Evolutionary conservation across 345 rosid species (phyloP).

Genomic region (Salix exigua): DNA sequence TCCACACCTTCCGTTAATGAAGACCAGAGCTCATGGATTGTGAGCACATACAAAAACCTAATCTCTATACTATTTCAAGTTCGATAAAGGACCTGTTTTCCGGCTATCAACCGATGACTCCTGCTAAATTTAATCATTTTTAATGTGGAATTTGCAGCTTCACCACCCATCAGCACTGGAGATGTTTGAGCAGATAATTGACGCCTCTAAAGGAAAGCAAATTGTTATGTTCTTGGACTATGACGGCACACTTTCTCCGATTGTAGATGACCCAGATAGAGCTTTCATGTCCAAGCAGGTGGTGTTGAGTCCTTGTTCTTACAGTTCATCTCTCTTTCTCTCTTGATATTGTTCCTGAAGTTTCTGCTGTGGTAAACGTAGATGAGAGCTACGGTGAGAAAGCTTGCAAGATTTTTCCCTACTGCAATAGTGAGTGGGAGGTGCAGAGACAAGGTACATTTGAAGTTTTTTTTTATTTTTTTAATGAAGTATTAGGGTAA

Average conservation of each 20-base stretch:
- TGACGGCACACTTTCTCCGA: slow-evolving; percentile 73
- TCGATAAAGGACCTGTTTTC: neutral
- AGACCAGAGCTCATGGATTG: slow-evolving; percentile 57
- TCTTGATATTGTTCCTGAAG: neutral
- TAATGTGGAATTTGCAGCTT: slow-evolving; percentile 32
- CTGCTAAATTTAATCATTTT: neutral
- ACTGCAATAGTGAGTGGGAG: slow-evolving; percentile 66
- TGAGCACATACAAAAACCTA: slow-evolving; percentile 17
- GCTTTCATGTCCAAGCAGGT: slow-evolving; percentile 67
- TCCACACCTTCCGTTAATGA: slow-evolving; percentile 42
- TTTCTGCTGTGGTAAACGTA: slow-evolving; percentile 6
- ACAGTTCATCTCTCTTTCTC: neutral
- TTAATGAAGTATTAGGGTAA: neutral
- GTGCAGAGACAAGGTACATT: slow-evolving; percentile 56
- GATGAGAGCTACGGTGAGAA: slow-evolving; percentile 62
- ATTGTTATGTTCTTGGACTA: slow-evolving; percentile 59
- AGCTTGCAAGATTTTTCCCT: slow-evolving; percentile 52
- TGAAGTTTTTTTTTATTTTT: neutral
- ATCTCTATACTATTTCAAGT: neutral
- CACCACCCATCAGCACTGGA: slow-evolving; percentile 56
- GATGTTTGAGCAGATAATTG: slow-evolving; percentile 43
- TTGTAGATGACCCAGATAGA: slow-evolving; percentile 56
- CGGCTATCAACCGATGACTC: neutral
- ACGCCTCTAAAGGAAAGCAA: slow-evolving; percentile 43
- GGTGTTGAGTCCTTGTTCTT: neutral